phyloP scores from a whole-genome alignment of 208 protist species.

The Crithidia brevicula region DNA sequence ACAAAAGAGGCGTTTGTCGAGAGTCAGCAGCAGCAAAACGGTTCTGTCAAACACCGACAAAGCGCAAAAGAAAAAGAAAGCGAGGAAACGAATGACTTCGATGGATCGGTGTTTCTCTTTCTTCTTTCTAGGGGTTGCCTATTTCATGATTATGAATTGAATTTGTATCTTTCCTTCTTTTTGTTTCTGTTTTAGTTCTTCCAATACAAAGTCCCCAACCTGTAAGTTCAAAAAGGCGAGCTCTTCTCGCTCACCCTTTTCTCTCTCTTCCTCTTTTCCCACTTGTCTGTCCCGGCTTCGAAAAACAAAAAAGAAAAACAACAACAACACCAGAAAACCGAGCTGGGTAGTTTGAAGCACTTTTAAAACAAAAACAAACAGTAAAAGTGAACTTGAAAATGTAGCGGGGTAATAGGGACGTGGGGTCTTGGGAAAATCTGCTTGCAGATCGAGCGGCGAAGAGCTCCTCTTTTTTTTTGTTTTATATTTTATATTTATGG shows the following conservation, averaged over 20 bases:
- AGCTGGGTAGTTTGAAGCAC: too few species aligned
- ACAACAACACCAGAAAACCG: too few species aligned
- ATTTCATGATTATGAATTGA: conserved; percentile 11
- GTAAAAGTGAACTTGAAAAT: too few species aligned
- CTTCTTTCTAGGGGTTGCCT: conserved; percentile 6
- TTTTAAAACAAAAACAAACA: too few species aligned
- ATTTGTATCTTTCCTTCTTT: conserved; percentile 18
- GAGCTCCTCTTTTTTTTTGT: too few species aligned
- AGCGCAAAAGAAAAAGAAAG: background rate
- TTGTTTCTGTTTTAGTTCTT: conserved; percentile 22
- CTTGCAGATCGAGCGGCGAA: too few species aligned
- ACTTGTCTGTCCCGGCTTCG: background rate
- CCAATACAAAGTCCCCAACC: conserved; percentile 25
- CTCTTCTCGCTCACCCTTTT: background rate
- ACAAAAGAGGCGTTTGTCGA: too few species aligned
- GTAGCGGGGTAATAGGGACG: too few species aligned
- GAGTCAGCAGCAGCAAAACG: too few species aligned
- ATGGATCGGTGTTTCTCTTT: conserved; percentile 14
- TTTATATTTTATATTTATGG: too few species aligned
- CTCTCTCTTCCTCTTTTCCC: conserved; percentile 1
- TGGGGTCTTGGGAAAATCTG: too few species aligned
- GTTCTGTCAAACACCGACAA: too few species aligned
- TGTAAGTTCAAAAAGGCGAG: background rate
- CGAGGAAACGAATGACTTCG: conserved; percentile 10
- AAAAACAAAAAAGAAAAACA: conserved; percentile 1